Conservation (phyloP, 2,329 filamentous ascomycete genomes). For the Fusarium falciforme region DNA sequence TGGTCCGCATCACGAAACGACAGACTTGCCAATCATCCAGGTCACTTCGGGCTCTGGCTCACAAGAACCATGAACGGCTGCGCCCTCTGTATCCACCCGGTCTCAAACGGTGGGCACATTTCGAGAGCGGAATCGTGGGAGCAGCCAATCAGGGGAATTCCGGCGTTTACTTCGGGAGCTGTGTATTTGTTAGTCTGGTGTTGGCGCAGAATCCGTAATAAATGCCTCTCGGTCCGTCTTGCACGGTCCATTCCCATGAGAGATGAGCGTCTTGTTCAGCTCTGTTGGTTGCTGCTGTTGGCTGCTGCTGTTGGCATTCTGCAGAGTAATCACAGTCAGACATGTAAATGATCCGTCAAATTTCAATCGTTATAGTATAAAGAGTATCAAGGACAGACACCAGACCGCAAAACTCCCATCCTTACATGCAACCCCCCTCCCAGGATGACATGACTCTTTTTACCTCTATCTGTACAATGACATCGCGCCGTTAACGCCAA, state of each 20-base stretch:
- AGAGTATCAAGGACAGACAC: neutral
- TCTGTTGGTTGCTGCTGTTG: neutral
- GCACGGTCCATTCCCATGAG: constrained; percentile 18
- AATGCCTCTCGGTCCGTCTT: constrained; percentile 39
- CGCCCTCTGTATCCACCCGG: constrained; percentile 17
- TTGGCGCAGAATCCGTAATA: constrained; percentile 28
- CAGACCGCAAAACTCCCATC: constrained; percentile 14
- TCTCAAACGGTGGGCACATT: constrained; percentile 12
- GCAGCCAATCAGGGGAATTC: constrained; percentile 40
- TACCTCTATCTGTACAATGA: constrained; percentile 24
- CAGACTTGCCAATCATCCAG: constrained; percentile 19
- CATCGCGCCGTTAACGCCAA: constrained; percentile 36
- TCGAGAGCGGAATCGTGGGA: neutral
- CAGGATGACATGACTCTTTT: constrained; percentile 23
- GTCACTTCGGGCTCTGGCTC: neutral
- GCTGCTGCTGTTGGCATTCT: neutral
- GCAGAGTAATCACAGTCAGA: neutral
- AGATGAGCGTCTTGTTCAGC: neutral
- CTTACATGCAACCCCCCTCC: constrained; percentile 1
- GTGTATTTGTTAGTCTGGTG: constrained; percentile 24
- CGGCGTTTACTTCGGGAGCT: constrained; percentile 44
- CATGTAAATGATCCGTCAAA: neutral
- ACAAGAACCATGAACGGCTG: neutral
- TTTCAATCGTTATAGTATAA: neutral
- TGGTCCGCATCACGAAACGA: constrained; percentile 32